Conservation (phyloP, 306 rosid genomes). For the Carpinus fangiana region DNA sequence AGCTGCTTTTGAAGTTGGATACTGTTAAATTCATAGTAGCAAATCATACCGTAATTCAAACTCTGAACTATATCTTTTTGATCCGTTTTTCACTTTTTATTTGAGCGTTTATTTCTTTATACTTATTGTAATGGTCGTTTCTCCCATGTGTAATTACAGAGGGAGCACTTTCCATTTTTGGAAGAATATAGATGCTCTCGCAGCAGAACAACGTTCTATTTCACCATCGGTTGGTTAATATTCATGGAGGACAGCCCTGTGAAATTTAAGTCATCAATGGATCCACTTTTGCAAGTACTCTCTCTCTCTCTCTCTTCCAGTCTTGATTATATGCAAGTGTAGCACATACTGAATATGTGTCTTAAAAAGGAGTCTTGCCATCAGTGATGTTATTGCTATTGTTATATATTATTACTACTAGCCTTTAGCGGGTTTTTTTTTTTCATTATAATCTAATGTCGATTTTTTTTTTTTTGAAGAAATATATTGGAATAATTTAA, state of each 20-base stretch:
- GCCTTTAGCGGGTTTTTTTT: too few relatives aligned
- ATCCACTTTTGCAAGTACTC: slow-evolving; percentile 84
- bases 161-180: slow-evolving; percentile 91
- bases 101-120: slow-evolving; percentile 14
- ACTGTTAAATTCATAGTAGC: slow-evolving; percentile 89
- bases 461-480: too few relatives aligned
- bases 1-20: slow-evolving; percentile 94
- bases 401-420: too few relatives aligned
- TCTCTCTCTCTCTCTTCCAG: slow-evolving; percentile 24
- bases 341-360: neutral
- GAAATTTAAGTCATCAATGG: slow-evolving; percentile 96
- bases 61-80: slow-evolving; percentile 1
- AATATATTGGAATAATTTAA: too few relatives aligned
- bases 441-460: too few relatives aligned
- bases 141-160: slow-evolving; percentile 44
- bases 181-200: slow-evolving; percentile 90
- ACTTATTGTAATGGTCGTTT: slow-evolving; percentile 26
- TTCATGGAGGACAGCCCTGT: slow-evolving; percentile 94
- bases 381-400: too few relatives aligned
- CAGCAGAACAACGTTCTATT: slow-evolving; percentile 90
- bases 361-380: too few relatives aligned
- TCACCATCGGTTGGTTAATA: slow-evolving; percentile 87
- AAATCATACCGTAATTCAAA: slow-evolving; percentile 76
- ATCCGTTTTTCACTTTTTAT: slow-evolving; percentile 8
- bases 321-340: neutral